These are phyloP conservation scores for Wickerhamiella slavikovae DNA, from an alignment of 805 yeast genomes.

Conservation along the genomic window DNA sequence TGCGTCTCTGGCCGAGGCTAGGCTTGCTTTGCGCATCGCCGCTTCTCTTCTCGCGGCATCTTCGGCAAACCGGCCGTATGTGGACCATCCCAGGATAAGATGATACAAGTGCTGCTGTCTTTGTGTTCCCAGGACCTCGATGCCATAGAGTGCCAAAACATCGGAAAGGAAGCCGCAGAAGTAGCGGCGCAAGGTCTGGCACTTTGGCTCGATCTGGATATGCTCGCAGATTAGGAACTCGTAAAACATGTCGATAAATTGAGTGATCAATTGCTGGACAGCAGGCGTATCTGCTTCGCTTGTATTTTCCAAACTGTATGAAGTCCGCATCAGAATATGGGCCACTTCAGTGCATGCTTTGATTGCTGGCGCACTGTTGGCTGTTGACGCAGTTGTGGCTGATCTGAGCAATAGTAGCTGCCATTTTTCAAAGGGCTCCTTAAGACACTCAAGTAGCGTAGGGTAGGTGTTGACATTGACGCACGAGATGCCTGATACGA, in stretches of 20 bases:
- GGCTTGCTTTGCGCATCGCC: slow-evolving; percentile 26
- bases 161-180: slow-evolving; percentile 68
- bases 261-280: slow-evolving; percentile 35
- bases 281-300: too few relatives aligned
- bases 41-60: slow-evolving; percentile 47
- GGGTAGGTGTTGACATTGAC: slow-evolving; percentile 76
- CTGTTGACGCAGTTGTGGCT: not conserved
- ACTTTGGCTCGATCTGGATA: slow-evolving; percentile 30
- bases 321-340: slow-evolving; percentile 53
- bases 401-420: slow-evolving; percentile 7
- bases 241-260: slow-evolving; percentile 7
- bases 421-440: slow-evolving; percentile 28
- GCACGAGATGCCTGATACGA: slow-evolving; percentile 75
- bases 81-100: slow-evolving; percentile 86
- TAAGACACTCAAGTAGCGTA: slow-evolving; percentile 59
- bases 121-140: slow-evolving; percentile 7
- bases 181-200: slow-evolving; percentile 59
- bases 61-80: slow-evolving; percentile 47
- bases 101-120: slow-evolving; percentile 44
- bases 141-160: slow-evolving; percentile 26
- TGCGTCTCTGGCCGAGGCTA: slow-evolving; percentile 16
- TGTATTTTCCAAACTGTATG: slow-evolving; percentile 34
- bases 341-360: slow-evolving; percentile 51
- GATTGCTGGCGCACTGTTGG: too few relatives aligned
- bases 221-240: slow-evolving; percentile 17